Evolutionary conservation across 2,329 filamentous ascomycete genomes (phyloP).

Genomic region (Zymoseptoria tritici): DNA sequence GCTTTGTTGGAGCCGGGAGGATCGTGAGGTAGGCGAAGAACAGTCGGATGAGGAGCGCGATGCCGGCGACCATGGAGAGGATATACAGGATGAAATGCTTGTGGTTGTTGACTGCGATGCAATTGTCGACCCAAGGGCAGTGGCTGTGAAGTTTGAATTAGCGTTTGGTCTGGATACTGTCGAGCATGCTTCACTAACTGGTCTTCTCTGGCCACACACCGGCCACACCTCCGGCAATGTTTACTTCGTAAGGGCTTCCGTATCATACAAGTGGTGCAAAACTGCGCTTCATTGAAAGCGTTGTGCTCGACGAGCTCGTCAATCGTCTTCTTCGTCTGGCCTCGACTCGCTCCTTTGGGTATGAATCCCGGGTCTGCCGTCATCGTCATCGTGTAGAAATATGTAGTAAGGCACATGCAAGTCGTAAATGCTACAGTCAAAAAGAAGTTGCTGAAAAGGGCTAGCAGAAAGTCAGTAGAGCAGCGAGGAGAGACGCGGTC

Average conservation of each 20-base stretch:
- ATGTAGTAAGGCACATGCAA: slow-evolving; percentile 60
- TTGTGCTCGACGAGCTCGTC: slow-evolving; percentile 75
- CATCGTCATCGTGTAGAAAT: slow-evolving; percentile 87
- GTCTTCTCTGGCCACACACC: slow-evolving; percentile 93
- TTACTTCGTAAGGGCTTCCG: slow-evolving; percentile 88
- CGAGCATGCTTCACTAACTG: slow-evolving; percentile 56
- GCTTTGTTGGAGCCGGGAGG: slow-evolving; percentile 42
- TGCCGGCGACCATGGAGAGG: slow-evolving; percentile 65
- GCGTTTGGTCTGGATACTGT: neutral
- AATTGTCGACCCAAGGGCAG: slow-evolving; percentile 97
- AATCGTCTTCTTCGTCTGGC: slow-evolving; percentile 82
- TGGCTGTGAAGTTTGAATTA: slow-evolving; percentile 51
- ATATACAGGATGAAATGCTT: slow-evolving; percentile 93
- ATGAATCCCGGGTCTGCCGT: slow-evolving; percentile 84
- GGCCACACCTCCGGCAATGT: slow-evolving; percentile 84
- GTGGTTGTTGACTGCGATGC: slow-evolving; percentile 90
- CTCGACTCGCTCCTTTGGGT: slow-evolving; percentile 80
- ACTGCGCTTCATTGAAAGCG: slow-evolving; percentile 91
- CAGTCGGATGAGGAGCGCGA: slow-evolving; percentile 64
- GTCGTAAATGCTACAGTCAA: slow-evolving; percentile 68
- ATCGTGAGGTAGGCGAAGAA: slow-evolving; percentile 51
- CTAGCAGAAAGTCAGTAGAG: slow-evolving; percentile 37
- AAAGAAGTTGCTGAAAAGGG: slow-evolving; percentile 59
- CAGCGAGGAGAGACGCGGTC: neutral
- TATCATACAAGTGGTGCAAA: slow-evolving; percentile 92